These are phyloP conservation scores for Phialemoniopsis sp. DNA, from an alignment of 2,329 filamentous ascomycete species.

Conservation along the genomic window DNA sequence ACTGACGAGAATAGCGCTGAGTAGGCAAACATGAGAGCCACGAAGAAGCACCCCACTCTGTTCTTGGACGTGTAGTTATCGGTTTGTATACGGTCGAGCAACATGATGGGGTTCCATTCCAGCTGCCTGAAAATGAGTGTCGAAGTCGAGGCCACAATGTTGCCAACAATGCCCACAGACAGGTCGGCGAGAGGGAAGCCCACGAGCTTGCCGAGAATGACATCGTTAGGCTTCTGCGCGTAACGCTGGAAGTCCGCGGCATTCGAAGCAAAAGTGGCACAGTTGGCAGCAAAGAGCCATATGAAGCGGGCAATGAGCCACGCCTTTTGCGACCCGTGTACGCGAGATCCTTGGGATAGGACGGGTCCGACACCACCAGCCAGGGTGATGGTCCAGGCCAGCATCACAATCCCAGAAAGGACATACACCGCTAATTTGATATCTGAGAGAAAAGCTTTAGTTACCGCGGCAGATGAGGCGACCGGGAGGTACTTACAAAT, in stretches of 20 bases:
- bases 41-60: slow-evolving; percentile 7
- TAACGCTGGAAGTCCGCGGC: slow-evolving; percentile 39
- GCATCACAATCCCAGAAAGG: slow-evolving; percentile 6
- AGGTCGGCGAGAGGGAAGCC: slow-evolving; percentile 34
- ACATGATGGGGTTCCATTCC: slow-evolving; percentile 6
- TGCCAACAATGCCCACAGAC: slow-evolving; percentile 31
- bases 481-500: too few relatives aligned
- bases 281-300: slow-evolving; percentile 26
- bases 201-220: slow-evolving; percentile 32
- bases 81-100: slow-evolving; percentile 5
- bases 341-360: slow-evolving; percentile 18
- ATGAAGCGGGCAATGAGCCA: slow-evolving; percentile 33
- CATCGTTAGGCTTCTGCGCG: slow-evolving; percentile 30
- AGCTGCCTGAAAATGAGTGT: slow-evolving; percentile 7
- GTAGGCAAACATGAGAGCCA: slow-evolving; percentile 6
- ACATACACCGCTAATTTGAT: slow-evolving; percentile 7
- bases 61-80: slow-evolving; percentile 3
- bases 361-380: slow-evolving; percentile 13
- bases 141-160: slow-evolving; percentile 6
- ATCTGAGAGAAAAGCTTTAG: too few relatives aligned
- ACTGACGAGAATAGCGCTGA: background rate
- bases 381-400: slow-evolving; percentile 5
- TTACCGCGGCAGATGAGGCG: too few relatives aligned
- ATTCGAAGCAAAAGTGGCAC: slow-evolving; percentile 31
- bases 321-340: slow-evolving; percentile 22